Evolutionary conservation across 176 grass and related monocot genomes (phyloP).

Genomic region (Hsuehochloa calcarea): DNA sequence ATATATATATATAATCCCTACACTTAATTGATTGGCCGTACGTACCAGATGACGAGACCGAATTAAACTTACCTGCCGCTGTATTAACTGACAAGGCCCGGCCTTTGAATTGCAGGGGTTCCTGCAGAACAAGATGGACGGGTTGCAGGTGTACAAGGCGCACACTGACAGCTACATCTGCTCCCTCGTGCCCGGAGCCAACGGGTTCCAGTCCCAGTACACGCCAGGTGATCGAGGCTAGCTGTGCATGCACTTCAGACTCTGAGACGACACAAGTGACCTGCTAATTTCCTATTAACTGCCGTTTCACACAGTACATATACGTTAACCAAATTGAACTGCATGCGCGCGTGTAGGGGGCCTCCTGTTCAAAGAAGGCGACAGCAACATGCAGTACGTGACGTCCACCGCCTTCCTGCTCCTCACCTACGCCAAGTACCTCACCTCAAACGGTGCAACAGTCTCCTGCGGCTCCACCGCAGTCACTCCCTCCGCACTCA

Average conservation of each 20-base stretch:
- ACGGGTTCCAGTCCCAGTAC: slow-evolving; percentile 64
- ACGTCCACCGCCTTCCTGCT: slow-evolving; percentile 76
- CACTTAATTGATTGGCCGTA: neutral
- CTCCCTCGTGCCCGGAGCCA: slow-evolving; percentile 56
- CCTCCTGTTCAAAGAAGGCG: slow-evolving; percentile 59
- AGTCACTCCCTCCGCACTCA: slow-evolving; percentile 38
- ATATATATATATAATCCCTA: too few relatives aligned
- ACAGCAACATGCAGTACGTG: slow-evolving; percentile 92
- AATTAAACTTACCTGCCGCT: too few relatives aligned
- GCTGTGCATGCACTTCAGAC: too few relatives aligned
- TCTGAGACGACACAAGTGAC: too few relatives aligned
- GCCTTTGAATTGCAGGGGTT: slow-evolving; percentile 28
- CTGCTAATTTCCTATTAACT: too few relatives aligned
- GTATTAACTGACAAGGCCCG: too few relatives aligned
- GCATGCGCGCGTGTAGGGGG: slow-evolving; percentile 3
- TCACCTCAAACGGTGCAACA: slow-evolving; percentile 10
- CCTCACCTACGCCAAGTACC: slow-evolving; percentile 69
- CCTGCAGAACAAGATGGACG: slow-evolving; percentile 34
- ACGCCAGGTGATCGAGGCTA: slow-evolving; percentile 37
- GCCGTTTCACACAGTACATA: too few relatives aligned
- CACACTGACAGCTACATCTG: slow-evolving; percentile 77
- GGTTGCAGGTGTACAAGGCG: slow-evolving; percentile 58
- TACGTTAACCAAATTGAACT: too few relatives aligned
- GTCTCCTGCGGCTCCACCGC: slow-evolving; percentile 28
- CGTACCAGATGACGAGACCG: too few relatives aligned